A percentile compares a stretch with the other conserved stretches of the same genome.
phyloP scores from a whole-genome alignment of 2,329 filamentous ascomycete genomes.

The Aspergillus sp. region DNA sequence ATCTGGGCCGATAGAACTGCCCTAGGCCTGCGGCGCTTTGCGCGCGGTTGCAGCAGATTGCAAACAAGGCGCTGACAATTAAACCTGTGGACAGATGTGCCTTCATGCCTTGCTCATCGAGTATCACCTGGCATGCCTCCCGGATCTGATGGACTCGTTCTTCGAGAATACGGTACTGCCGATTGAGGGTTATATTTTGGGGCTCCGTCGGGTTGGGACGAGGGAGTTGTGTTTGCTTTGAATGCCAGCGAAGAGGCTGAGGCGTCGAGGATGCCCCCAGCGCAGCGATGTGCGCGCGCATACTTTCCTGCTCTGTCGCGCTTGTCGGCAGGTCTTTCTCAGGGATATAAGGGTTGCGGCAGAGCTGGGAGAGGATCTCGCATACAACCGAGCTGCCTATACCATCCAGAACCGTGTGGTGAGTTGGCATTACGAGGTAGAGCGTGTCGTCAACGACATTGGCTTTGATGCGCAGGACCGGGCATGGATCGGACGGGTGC shows the following conservation, averaged over 20 bases:
- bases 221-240: neutral
- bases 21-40: neutral
- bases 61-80: neutral
- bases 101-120: neutral
- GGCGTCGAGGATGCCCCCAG: neutral
- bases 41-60: neutral
- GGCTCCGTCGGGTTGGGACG: neutral
- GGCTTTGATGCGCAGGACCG: neutral
- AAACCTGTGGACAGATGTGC: neutral
- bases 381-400: neutral
- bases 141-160: neutral
- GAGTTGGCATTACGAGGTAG: neutral
- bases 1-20: neutral
- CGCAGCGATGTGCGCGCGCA: neutral
- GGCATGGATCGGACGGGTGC: neutral
- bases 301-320: neutral
- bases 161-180: neutral
- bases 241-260: neutral
- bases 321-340: neutral
- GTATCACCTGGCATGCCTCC: neutral
- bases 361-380: neutral
- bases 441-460: neutral
- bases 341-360: neutral
- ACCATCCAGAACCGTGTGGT: neutral
- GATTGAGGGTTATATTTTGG: neutral